phyloP scores from a whole-genome alignment of 148 eudicot species.

The Rhododendron vialii region DNA sequence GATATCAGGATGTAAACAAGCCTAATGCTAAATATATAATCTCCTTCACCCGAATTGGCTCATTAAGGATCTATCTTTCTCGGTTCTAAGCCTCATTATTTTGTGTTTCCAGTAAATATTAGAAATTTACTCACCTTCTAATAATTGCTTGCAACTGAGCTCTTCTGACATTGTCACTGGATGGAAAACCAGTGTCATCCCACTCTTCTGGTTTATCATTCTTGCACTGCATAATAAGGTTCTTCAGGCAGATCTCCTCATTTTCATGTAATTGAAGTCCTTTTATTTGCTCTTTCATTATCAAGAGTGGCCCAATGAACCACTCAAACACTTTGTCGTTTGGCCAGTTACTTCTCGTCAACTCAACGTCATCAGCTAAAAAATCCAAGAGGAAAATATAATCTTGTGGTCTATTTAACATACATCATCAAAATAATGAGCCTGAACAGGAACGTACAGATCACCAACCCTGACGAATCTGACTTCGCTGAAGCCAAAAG shows the following conservation, averaged over 20 bases:
- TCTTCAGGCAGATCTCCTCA: slow-evolving; percentile 60
- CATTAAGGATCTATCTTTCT: neutral
- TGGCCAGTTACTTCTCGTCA: slow-evolving; percentile 55
- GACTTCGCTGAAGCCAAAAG: slow-evolving; percentile 74
- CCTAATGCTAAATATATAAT: neutral
- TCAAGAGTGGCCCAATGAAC: slow-evolving; percentile 68
- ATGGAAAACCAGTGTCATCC: slow-evolving; percentile 68
- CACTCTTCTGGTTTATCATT: slow-evolving; percentile 73
- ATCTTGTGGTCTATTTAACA: neutral
- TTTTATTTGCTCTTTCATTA: slow-evolving; percentile 80
- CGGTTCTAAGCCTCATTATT: neutral
- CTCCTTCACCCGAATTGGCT: neutral
- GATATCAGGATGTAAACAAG: neutral
- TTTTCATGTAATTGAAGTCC: slow-evolving; percentile 39
- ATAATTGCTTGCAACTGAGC: slow-evolving; percentile 76
- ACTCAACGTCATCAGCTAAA: slow-evolving; percentile 59
- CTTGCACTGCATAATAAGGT: slow-evolving; percentile 46
- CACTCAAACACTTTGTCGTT: slow-evolving; percentile 70
- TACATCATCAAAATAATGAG: neutral
- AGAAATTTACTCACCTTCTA: slow-evolving; percentile 45
- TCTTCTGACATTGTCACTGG: slow-evolving; percentile 60
- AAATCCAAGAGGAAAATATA: neutral
- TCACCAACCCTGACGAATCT: slow-evolving; percentile 57
- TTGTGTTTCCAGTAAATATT: neutral
- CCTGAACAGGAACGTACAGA: slow-evolving; percentile 49